Evolutionary conservation across 139 green algal species (phyloP).

Genomic region (Gonium pectorale): DNA sequence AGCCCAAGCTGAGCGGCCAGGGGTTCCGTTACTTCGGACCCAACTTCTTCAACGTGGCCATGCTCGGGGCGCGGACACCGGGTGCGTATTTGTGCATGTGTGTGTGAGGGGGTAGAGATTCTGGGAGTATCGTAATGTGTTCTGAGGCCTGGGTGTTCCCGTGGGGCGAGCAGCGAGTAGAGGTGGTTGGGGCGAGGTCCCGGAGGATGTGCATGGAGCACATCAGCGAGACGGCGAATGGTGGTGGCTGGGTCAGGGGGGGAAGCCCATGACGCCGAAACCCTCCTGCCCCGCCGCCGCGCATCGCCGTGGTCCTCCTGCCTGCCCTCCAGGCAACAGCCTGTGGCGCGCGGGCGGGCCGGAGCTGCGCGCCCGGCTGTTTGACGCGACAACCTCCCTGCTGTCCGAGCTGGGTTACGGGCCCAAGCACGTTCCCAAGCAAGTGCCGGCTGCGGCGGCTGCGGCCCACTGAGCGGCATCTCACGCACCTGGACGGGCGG

Average conservation of each 20-base stretch:
- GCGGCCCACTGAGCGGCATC: too few species aligned
- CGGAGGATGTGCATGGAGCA: too few species aligned
- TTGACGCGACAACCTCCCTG: background rate
- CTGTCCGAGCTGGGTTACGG: background rate
- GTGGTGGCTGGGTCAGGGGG: too few species aligned
- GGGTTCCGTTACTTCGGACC: conserved; percentile 25
- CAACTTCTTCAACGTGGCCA: conserved; percentile 29
- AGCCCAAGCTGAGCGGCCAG: background rate
- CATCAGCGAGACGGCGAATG: too few species aligned
- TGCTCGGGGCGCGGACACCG: background rate
- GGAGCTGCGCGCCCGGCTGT: conserved; percentile 22
- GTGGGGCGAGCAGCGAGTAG: too few species aligned
- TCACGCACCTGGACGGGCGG: too few species aligned
- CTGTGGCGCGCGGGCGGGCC: conserved; percentile 17
- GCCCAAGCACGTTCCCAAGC: conserved; percentile 5
- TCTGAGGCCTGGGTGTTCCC: too few species aligned
- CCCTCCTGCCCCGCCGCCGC: too few species aligned
- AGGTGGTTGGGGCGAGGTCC: too few species aligned
- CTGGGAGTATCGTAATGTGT: background rate
- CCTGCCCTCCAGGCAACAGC: background rate
- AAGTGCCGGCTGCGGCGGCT: too few species aligned
- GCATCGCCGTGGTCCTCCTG: background rate
- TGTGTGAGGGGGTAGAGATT: background rate
- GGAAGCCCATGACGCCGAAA: too few species aligned
- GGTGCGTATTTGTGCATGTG: background rate